Evolutionary conservation across 441 rosid genomes (phyloP).

Genomic region (Jatropha podagrica): DNA sequence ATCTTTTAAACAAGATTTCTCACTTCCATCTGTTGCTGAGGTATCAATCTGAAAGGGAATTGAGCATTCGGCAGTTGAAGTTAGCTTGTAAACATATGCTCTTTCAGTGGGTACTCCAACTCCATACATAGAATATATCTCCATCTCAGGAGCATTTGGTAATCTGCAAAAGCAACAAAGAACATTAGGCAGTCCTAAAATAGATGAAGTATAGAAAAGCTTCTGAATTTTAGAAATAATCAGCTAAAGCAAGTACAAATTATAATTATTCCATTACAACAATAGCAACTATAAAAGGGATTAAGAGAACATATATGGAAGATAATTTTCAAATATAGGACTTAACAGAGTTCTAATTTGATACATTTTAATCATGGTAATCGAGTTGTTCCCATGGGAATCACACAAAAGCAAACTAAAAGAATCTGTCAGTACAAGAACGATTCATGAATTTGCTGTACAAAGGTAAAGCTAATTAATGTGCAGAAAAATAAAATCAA

Average conservation of each 20-base stretch:
- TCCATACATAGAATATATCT: slow-evolving; percentile 81
- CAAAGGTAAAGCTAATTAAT: neutral
- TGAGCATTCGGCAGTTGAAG: slow-evolving; percentile 70
- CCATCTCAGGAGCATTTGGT: slow-evolving; percentile 93
- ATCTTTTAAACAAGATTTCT: slow-evolving; percentile 65
- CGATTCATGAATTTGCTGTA: neutral
- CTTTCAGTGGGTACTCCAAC: slow-evolving; percentile 96
- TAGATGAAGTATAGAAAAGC: neutral
- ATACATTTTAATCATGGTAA: neutral
- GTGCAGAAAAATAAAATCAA: slow-evolving; percentile 1
- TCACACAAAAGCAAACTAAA: neutral
- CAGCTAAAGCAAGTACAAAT: neutral
- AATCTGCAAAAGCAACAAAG: slow-evolving; percentile 51
- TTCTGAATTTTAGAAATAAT: neutral
- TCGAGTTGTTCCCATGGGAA: neutral
- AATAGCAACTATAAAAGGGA: neutral
- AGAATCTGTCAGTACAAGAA: neutral
- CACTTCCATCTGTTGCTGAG: slow-evolving; percentile 57
- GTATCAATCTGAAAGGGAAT: slow-evolving; percentile 92
- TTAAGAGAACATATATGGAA: neutral
- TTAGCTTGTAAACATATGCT: slow-evolving; percentile 72
- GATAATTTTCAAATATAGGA: neutral
- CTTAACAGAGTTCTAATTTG: neutral
- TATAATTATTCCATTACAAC: neutral
- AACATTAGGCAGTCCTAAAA: slow-evolving; percentile 2